These are phyloP conservation scores for Podospora sp. DNA, from an alignment of 495 filamentous ascomycete genomes.

Conservation along the genomic window DNA sequence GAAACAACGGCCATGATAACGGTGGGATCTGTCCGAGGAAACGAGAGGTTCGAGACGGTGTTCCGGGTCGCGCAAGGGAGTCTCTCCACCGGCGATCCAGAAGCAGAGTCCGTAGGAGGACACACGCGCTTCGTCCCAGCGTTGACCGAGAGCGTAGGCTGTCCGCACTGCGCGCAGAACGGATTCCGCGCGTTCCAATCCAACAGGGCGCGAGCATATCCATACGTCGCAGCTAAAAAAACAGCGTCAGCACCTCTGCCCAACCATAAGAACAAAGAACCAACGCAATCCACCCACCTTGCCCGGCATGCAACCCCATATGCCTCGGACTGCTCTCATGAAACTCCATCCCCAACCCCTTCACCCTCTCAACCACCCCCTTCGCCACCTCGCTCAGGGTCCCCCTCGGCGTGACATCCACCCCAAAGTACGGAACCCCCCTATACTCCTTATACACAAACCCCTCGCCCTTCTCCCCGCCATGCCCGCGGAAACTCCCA, in stretches of 20 bases:
- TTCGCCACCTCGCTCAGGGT: slow-evolving; percentile 60
- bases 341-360: slow-evolving; percentile 36
- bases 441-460: slow-evolving; percentile 58
- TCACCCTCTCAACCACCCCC: slow-evolving; percentile 40
- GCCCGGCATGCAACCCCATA: slow-evolving; percentile 44
- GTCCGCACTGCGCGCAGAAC: slow-evolving; percentile 87
- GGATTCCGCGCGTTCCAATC: slow-evolving; percentile 96
- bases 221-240: slow-evolving; percentile 79
- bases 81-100: slow-evolving; percentile 50
- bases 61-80: slow-evolving; percentile 74
- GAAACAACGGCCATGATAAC: slow-evolving; percentile 93
- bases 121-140: slow-evolving; percentile 90
- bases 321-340: slow-evolving; percentile 34
- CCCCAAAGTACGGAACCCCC: slow-evolving; percentile 81
- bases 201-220: slow-evolving; percentile 82
- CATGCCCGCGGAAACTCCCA: slow-evolving; percentile 32
- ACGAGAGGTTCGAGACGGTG: slow-evolving; percentile 78
- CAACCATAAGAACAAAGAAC: slow-evolving; percentile 1
- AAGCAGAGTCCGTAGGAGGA: slow-evolving; percentile 71
- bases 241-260: background rate
- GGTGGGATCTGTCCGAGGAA: slow-evolving; percentile 93
- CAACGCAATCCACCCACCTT: slow-evolving; percentile 35
- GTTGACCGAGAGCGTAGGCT: slow-evolving; percentile 81
- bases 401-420: slow-evolving; percentile 79
- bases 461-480: slow-evolving; percentile 10